Conservation (phyloP, 169 alveolate genomes). For the Cryptosporidium sp. region DNA sequence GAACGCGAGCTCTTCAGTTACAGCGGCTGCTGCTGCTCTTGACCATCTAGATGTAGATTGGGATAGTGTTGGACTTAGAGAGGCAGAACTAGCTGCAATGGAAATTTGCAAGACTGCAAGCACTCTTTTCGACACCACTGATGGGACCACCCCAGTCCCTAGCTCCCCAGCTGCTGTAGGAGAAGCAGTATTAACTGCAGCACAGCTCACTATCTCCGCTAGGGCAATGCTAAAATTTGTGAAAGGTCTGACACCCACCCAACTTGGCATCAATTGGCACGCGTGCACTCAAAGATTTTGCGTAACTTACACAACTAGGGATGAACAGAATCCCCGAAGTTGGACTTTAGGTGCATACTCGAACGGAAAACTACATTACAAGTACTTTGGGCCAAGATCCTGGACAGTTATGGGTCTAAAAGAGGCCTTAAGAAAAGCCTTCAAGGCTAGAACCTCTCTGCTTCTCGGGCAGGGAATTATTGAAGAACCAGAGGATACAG, state of each 20-base stretch:
- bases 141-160: constrained; percentile 73
- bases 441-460: constrained; percentile 70
- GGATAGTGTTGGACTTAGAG: constrained; percentile 73
- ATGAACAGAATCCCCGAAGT: constrained; percentile 70
- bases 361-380: constrained; percentile 65
- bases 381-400: constrained; percentile 74
- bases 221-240: constrained; percentile 75
- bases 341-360: constrained; percentile 76
- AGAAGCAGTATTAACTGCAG: constrained; percentile 65
- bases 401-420: constrained; percentile 73
- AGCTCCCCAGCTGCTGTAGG: constrained; percentile 71
- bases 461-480: constrained; percentile 69
- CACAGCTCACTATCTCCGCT: constrained; percentile 68
- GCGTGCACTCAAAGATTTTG: constrained; percentile 74
- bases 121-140: constrained; percentile 71
- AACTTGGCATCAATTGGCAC: constrained; percentile 71
- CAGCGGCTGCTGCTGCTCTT: constrained; percentile 76
- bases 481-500: constrained; percentile 76
- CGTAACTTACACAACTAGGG: constrained; percentile 73
- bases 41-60: constrained; percentile 73
- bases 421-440: constrained; percentile 69
- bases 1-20: constrained; percentile 52
- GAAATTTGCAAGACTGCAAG: constrained; percentile 72
- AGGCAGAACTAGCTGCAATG: constrained; percentile 75
- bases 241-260: constrained; percentile 63